Evolutionary conservation across 148 eudicot species (phyloP).

Genomic region (Persicaria maculosa): DNA sequence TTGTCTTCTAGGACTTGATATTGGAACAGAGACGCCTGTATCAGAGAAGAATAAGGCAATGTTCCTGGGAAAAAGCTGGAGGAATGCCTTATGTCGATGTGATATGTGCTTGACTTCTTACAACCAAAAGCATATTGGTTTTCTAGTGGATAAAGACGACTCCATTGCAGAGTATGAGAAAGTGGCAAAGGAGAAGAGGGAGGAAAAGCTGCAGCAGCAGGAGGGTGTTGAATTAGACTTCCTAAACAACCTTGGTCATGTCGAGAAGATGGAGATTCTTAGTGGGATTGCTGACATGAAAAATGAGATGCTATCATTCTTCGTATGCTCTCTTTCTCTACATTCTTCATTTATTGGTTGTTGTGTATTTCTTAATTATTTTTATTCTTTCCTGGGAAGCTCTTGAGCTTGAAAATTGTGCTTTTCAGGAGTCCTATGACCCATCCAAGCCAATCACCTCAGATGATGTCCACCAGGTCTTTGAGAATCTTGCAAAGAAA

Average conservation of each 20-base stretch:
- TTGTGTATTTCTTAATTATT: not conserved
- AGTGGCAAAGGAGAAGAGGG: slow-evolving; percentile 74
- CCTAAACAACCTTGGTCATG: slow-evolving; percentile 77
- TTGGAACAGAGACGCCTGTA: slow-evolving; percentile 31
- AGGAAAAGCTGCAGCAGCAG: slow-evolving; percentile 69
- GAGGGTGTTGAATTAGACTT: slow-evolving; percentile 56
- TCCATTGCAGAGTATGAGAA: slow-evolving; percentile 88
- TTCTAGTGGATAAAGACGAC: slow-evolving; percentile 76
- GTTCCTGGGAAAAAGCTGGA: slow-evolving; percentile 76
- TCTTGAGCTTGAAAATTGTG: not conserved
- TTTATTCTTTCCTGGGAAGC: not conserved
- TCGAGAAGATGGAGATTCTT: slow-evolving; percentile 79
- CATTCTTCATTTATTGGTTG: not conserved
- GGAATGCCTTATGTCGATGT: slow-evolving; percentile 66
- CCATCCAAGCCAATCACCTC: slow-evolving; percentile 67
- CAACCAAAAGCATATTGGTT: slow-evolving; percentile 45
- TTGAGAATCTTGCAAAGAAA: slow-evolving; percentile 85
- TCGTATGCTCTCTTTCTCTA: slow-evolving; percentile 38
- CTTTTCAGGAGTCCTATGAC: slow-evolving; percentile 60
- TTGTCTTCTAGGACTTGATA: slow-evolving; percentile 56
- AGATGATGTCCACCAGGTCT: slow-evolving; percentile 67
- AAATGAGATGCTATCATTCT: slow-evolving; percentile 62
- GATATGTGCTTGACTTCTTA: slow-evolving; percentile 52
- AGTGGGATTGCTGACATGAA: slow-evolving; percentile 89
- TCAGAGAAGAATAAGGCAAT: slow-evolving; percentile 37